phyloP scores from a whole-genome alignment of 2,329 filamentous ascomycete genomes.

The Sarocladiaceae sp. region DNA sequence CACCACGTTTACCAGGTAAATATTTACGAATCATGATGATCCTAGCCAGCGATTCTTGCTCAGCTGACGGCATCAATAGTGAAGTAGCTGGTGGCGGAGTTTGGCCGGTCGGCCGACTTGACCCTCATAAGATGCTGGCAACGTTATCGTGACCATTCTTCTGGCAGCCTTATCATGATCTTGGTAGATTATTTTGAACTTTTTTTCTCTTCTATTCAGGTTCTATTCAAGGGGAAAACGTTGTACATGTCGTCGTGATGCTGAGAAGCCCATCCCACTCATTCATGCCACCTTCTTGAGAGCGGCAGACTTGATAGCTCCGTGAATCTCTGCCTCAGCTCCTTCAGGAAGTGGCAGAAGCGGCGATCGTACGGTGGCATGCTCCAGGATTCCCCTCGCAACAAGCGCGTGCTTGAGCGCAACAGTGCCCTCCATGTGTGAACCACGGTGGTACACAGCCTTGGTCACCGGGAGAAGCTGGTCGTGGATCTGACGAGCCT shows the following conservation, averaged over 20 bases:
- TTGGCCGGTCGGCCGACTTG: no score
- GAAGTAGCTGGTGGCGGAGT: no score
- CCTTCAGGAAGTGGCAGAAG: slow-evolving; percentile 36
- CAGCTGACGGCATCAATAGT: no score
- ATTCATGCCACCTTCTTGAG: slow-evolving; percentile 16
- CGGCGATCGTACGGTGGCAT: slow-evolving; percentile 44
- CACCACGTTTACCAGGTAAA: no score
- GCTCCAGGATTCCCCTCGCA: slow-evolving; percentile 40
- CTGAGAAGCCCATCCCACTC: neutral
- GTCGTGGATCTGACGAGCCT: slow-evolving; percentile 43
- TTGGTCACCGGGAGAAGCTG: slow-evolving; percentile 43
- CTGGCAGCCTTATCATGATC: no score
- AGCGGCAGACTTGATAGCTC: slow-evolving; percentile 26
- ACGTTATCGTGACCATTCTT: no score
- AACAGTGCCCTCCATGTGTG: slow-evolving; percentile 49
- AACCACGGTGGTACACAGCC: slow-evolving; percentile 47
- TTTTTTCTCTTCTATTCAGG: no score
- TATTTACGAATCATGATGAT: no score
- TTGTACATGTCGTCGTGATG: neutral
- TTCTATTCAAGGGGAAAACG: no score
- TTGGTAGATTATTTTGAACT: no score
- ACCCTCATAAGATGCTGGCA: no score
- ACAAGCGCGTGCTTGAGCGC: slow-evolving; percentile 46
- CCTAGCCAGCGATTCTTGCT: no score
- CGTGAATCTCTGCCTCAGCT: slow-evolving; percentile 36